Conservation (phyloP, 495 filamentous ascomycete species). For the Durotheca rogersii region DNA sequence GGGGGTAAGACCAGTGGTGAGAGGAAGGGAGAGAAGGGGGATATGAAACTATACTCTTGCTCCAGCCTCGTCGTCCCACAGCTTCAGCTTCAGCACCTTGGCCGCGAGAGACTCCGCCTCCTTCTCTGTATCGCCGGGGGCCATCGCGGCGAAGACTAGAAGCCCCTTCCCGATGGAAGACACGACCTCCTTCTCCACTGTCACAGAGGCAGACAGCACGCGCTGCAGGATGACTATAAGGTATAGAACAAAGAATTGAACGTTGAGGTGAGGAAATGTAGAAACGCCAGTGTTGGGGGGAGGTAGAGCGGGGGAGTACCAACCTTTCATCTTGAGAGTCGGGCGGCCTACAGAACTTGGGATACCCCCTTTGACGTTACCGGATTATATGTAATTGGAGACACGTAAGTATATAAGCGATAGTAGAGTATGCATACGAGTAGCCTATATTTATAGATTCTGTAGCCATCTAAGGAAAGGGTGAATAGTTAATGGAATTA, state of each 20-base stretch:
- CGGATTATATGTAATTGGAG: no score
- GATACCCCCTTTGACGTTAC: no score
- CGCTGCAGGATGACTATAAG: constrained; percentile 84
- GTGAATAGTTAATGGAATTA: no score
- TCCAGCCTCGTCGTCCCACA: constrained; percentile 82
- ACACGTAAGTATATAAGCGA: no score
- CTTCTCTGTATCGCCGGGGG: constrained; percentile 84
- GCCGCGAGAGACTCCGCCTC: constrained; percentile 80
- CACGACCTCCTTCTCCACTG: constrained; percentile 86
- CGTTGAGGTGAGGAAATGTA: constrained; percentile 11
- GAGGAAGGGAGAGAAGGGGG: constrained; percentile 4
- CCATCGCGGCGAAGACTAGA: constrained; percentile 87
- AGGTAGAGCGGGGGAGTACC: background rate
- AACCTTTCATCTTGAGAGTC: constrained; percentile 14
- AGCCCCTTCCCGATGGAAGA: constrained; percentile 89
- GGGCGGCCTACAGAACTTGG: no score
- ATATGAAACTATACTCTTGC: constrained; percentile 49
- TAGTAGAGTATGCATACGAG: no score
- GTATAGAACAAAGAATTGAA: constrained; percentile 6
- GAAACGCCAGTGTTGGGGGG: background rate
- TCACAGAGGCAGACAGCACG: constrained; percentile 96
- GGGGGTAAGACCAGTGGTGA: constrained; percentile 8
- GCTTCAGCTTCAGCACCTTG: constrained; percentile 83
- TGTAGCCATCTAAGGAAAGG: no score
- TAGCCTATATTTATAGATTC: no score